These are phyloP conservation scores for Phlyctochytrium arcticum DNA, from an alignment of 192 early-diverging fungal species.

Conservation along the genomic window DNA sequence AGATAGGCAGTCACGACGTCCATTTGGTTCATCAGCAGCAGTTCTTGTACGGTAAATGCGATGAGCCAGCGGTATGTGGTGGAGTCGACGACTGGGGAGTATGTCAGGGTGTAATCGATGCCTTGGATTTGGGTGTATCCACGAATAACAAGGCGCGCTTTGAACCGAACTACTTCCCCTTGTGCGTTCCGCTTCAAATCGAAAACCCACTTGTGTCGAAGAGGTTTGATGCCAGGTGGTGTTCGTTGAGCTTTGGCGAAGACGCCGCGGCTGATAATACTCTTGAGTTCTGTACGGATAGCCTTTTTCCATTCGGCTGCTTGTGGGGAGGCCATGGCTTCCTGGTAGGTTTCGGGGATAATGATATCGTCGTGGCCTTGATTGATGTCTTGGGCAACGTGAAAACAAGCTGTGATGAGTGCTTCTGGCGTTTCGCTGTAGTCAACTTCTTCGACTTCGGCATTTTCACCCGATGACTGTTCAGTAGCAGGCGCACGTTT, in stretches of 20 bases:
- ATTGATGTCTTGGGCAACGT: too few relatives aligned
- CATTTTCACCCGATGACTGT: too few relatives aligned
- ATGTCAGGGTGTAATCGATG: constrained; percentile 34
- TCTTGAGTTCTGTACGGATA: not conserved
- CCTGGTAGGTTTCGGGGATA: too few relatives aligned
- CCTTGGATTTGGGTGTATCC: constrained; percentile 28
- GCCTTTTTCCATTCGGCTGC: not conserved
- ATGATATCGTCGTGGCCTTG: too few relatives aligned
- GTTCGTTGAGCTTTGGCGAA: not conserved
- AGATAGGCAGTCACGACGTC: not conserved
- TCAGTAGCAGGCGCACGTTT: too few relatives aligned
- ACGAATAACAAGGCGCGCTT: constrained; percentile 30
- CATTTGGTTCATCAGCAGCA: not conserved
- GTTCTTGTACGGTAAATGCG: not conserved
- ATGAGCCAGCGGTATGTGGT: not conserved
- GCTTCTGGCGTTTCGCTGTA: too few relatives aligned
- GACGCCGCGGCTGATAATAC: not conserved
- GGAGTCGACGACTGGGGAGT: constrained; percentile 18
- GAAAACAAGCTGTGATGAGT: too few relatives aligned
- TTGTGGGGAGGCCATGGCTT: too few relatives aligned
- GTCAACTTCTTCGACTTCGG: too few relatives aligned
- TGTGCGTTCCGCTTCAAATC: not conserved
- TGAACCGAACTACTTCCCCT: not conserved
- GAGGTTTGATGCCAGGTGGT: not conserved
- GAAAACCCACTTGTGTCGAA: not conserved